These are phyloP conservation scores for Actinidia arguta DNA, from an alignment of 179 eudicot genomes.

Conservation along the genomic window DNA sequence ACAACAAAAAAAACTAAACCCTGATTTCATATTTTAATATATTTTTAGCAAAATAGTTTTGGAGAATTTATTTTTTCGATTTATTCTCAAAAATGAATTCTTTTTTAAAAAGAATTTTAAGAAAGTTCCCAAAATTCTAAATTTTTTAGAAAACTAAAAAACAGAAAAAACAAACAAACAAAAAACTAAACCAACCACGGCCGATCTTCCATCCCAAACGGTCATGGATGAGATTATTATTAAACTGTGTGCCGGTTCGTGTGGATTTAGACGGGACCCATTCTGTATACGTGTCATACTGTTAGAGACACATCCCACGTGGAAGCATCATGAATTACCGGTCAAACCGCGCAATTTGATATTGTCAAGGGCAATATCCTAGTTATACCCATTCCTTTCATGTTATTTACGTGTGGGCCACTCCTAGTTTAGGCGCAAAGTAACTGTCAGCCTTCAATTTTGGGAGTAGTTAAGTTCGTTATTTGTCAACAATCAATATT, in stretches of 20 bases:
- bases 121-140: too few species aligned
- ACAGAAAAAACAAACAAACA: too few species aligned
- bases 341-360: slow-evolving; percentile 15
- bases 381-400: not conserved
- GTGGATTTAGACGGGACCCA: not conserved
- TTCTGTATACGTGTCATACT: not conserved
- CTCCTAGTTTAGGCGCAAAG: not conserved
- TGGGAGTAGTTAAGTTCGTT: not conserved
- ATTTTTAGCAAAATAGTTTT: too few species aligned
- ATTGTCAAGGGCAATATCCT: not conserved
- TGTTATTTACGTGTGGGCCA: not conserved
- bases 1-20: too few species aligned
- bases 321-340: not conserved
- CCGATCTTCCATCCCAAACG: too few species aligned
- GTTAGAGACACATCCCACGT: not conserved
- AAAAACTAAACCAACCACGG: too few species aligned
- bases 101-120: too few species aligned
- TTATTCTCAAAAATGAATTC: too few species aligned
- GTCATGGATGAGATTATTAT: too few species aligned
- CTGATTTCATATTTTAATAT: too few species aligned
- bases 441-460: not conserved
- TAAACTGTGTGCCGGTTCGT: not conserved
- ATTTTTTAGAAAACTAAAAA: too few species aligned
- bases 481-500: not conserved
- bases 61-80: too few species aligned